A percentile compares a stretch with the other conserved stretches of the same genome.
These are phyloP conservation scores for Porcisia deanei DNA, from an alignment of 208 protist species.

Conservation along the genomic window DNA sequence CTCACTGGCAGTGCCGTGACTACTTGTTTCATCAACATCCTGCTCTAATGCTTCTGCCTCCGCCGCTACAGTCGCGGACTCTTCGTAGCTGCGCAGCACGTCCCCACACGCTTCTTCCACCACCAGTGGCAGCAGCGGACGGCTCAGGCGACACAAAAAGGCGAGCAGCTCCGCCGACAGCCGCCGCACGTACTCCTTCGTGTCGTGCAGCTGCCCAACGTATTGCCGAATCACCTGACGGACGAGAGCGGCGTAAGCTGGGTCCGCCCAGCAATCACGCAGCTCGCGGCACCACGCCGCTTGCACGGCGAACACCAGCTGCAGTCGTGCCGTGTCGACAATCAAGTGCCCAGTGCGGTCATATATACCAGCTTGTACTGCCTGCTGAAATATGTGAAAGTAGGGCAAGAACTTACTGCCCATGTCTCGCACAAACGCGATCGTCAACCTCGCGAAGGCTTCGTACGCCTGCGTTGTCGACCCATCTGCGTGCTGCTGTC, in stretches of 20 bases:
- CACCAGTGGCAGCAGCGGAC: constrained; percentile 52
- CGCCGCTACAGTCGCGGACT: constrained; percentile 2
- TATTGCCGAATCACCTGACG: constrained; percentile 63
- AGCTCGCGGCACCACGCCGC: constrained; percentile 88
- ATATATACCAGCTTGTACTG: constrained; percentile 78
- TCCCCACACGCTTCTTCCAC: constrained; percentile 56
- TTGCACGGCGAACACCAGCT: constrained; percentile 84
- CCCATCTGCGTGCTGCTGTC: constrained; percentile 4
- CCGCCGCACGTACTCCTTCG: constrained; percentile 84
- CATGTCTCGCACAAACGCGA: constrained; percentile 85
- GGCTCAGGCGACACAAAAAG: constrained; percentile 60
- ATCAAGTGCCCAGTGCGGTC: constrained; percentile 65
- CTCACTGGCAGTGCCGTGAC: constrained; percentile 8
- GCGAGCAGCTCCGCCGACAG: constrained; percentile 82
- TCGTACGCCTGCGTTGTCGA: constrained; percentile 68
- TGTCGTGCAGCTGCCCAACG: constrained; percentile 73
- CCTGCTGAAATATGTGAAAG: constrained; percentile 86
- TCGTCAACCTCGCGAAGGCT: constrained; percentile 77
- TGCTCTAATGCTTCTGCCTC: not conserved
- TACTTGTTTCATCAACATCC: constrained; percentile 13
- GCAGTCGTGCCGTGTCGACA: constrained; percentile 66
- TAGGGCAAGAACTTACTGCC: constrained; percentile 75
- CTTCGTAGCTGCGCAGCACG: constrained; percentile 47
- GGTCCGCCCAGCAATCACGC: constrained; percentile 51
- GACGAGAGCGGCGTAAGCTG: constrained; percentile 29